Base-by-base conservation (phyloP, 2,329 filamentous ascomycete genomes). In the Zasmidium cellare region DNA sequence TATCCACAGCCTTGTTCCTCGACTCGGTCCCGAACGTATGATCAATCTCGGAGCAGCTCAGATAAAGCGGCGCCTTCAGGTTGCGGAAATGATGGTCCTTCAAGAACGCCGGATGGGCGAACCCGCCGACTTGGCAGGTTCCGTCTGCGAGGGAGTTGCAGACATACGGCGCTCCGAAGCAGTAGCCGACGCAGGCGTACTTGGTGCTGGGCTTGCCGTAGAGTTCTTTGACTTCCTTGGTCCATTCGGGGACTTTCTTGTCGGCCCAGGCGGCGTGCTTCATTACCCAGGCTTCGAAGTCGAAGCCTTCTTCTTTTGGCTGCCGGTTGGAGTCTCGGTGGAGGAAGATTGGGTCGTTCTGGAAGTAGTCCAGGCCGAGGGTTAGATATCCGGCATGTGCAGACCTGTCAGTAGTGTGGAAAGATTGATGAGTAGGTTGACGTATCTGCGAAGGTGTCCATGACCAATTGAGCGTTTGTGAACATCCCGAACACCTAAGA, bases 91-190 rank as follows among this genome's bases (percentile, higher is more conserved):
- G 60, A 12, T 47, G 67, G 52, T 82, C 79, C 48, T 79, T 80
- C 46, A 83, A 62, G 58, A 79, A 77, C 0, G 80, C 76, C 1
- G 81, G 81, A 60, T 83, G 80, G 0, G 78, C 80, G 65, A 83
- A 80, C 0, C 79, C 80, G 1, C 80, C 80, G 1, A 71, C 80
- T 1, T 69, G 66, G 5, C 77, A 74, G 0, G 60, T 66, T 14
- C 72, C 71, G 5, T 56, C 49, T 0, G 77, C 74, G 2, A 82
- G 67, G 59, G 76, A 66, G 41, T 62, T 50, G 52, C 55, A 64
- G 22, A 63, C 60, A 58, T 78, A 82, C 6, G 79, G 61, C 11
- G 61, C 61, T 1, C 61, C 61, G 46, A 60, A 63, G 49, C 61
- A 63, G 52, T 62, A 62, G 31, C 79, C 78, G 1, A 77, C 74